These are phyloP conservation scores for Rubia balearica DNA, from an alignment of 305 asterid genomes.

Conservation along the genomic window DNA sequence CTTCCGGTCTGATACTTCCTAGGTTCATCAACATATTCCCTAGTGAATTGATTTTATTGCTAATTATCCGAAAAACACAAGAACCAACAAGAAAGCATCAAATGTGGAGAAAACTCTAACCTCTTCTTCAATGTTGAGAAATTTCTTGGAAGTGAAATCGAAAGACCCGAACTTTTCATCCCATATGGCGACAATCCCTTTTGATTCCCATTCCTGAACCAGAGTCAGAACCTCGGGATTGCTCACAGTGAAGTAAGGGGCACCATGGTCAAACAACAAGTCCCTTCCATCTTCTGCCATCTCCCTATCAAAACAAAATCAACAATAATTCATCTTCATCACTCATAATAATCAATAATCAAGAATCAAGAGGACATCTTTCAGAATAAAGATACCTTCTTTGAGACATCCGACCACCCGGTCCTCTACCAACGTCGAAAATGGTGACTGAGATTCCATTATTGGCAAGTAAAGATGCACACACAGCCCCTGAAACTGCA, in stretches of 20 bases:
- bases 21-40: conserved; percentile 11
- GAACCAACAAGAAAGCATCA: not conserved
- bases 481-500: conserved; percentile 89
- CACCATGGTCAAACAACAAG: conserved; percentile 75
- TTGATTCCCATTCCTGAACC: conserved; percentile 68
- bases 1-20: conserved; percentile 59
- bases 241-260: conserved; percentile 57
- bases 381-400: conserved; percentile 45
- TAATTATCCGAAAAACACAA: not conserved
- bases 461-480: conserved; percentile 71
- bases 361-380: not conserved
- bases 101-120: conserved; percentile 23
- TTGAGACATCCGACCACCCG: conserved; percentile 96
- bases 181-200: conserved; percentile 77
- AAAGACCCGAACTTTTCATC: conserved; percentile 66
- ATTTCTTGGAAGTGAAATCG: conserved; percentile 54
- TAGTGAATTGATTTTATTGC: not conserved
- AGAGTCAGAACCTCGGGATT: conserved; percentile 57
- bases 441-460: conserved; percentile 71
- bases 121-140: conserved; percentile 46
- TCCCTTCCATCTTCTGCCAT: conserved; percentile 68
- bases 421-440: conserved; percentile 79
- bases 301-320: conserved; percentile 34
- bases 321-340: not conserved
- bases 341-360: not conserved